phyloP scores from a whole-genome alignment of 148 eudicot genomes.

The Cornus controversa region DNA sequence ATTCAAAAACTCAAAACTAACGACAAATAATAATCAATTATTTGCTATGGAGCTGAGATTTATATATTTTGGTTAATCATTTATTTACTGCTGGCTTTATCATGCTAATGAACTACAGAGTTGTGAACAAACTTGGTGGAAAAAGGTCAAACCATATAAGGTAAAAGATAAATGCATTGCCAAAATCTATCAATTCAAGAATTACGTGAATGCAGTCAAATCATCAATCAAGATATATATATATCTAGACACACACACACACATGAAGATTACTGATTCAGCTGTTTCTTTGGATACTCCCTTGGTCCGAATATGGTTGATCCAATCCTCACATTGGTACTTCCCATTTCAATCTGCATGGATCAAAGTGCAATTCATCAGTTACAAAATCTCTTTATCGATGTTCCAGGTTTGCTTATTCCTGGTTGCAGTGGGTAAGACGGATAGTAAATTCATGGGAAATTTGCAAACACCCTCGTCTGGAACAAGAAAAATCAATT shows the following conservation, averaged over 20 bases:
- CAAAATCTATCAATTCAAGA: background rate
- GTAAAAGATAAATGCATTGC: background rate
- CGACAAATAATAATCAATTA: too few species aligned
- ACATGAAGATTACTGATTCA: background rate
- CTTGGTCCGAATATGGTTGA: slow-evolving; percentile 97
- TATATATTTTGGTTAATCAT: too few species aligned
- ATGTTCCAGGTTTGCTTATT: background rate
- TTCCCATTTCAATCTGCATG: slow-evolving; percentile 91
- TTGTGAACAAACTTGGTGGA: background rate
- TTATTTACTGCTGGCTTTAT: too few species aligned
- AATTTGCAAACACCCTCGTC: background rate
- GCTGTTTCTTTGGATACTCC: slow-evolving; percentile 65
- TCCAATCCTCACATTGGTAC: slow-evolving; percentile 90
- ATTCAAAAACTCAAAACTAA: too few species aligned
- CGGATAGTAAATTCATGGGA: background rate
- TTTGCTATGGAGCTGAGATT: background rate
- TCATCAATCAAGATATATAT: background rate
- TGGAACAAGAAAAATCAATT: background rate
- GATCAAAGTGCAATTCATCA: background rate
- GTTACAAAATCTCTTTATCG: background rate
- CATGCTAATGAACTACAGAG: background rate
- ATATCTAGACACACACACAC: too few species aligned
- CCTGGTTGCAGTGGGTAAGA: background rate
- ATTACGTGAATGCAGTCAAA: background rate
- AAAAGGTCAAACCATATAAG: background rate